Percentiles rank a stretch among this genome's conserved stretches.
Evolutionary conservation across 371 early-diverging fungal genomes (phyloP).

Genomic region (Mortierella sp.): DNA sequence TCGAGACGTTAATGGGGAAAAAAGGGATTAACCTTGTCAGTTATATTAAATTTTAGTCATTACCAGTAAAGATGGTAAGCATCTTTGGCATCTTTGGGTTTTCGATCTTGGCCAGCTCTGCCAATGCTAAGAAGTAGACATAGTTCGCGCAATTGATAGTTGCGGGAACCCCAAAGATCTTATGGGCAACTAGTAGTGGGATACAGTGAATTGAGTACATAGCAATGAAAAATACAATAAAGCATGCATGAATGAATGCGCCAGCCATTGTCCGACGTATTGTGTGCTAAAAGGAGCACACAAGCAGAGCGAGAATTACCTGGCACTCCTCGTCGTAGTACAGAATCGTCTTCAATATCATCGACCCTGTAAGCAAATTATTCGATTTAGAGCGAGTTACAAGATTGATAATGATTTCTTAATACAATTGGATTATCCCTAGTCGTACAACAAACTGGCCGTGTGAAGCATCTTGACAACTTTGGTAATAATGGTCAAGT

Average conservation of each 20-base stretch:
- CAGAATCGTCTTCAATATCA: conserved; percentile 96
- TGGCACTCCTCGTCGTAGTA: conserved; percentile 91
- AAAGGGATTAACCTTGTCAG: no score
- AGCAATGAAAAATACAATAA: not conserved
- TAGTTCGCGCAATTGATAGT: conserved; percentile 97
- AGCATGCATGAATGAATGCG: no score
- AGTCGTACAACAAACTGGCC: conserved; percentile 86
- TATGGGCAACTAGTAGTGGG: conserved; percentile 82
- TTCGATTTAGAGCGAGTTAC: no score
- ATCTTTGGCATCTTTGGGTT: conserved; percentile 75
- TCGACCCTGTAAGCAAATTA: conserved; percentile 75
- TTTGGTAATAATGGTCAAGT: conserved; percentile 78
- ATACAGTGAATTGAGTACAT: not conserved
- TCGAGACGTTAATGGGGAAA: no score
- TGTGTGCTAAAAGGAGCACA: no score
- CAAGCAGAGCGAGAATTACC: conserved; percentile 40
- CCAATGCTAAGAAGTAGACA: conserved; percentile 92
- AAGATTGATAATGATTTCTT: no score
- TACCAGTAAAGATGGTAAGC: conserved; percentile 84
- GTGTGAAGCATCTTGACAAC: conserved; percentile 96
- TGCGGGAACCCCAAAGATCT: conserved; percentile 90
- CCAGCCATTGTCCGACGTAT: no score
- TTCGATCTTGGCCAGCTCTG: conserved; percentile 78
- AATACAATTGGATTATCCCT: no score
- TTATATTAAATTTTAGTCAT: no score